Evolutionary conservation across 2,329 filamentous ascomycete species (phyloP).

Genomic region (Curvularia spicifera): DNA sequence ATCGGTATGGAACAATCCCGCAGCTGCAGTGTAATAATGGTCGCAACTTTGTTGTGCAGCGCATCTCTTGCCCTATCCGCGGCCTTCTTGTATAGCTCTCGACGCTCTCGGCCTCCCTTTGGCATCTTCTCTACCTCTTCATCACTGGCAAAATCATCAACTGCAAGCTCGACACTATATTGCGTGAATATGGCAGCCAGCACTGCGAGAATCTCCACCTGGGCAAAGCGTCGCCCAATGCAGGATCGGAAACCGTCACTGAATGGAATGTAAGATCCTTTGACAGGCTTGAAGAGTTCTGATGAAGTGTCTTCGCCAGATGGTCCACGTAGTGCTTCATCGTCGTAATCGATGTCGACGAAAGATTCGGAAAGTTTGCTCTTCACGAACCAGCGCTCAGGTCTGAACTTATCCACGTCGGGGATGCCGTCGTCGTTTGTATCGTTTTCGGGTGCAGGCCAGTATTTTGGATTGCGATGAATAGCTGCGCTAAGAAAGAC

Average conservation of each 20-base stretch:
- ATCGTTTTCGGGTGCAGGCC: slow-evolving; percentile 60
- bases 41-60: slow-evolving; percentile 61
- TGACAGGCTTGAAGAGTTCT: slow-evolving; percentile 59
- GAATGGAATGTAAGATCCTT: slow-evolving; percentile 63
- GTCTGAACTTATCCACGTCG: slow-evolving; percentile 72
- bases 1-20: slow-evolving; percentile 67
- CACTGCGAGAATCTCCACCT: slow-evolving; percentile 62
- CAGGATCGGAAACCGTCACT: slow-evolving; percentile 62
- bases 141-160: slow-evolving; percentile 56
- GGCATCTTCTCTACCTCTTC: slow-evolving; percentile 50
- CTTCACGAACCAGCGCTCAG: slow-evolving; percentile 71
- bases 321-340: slow-evolving; percentile 65
- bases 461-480: slow-evolving; percentile 75
- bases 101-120: slow-evolving; percentile 57
- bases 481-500: slow-evolving; percentile 63
- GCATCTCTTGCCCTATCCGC: slow-evolving; percentile 60
- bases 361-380: slow-evolving; percentile 30
- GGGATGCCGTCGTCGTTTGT: slow-evolving; percentile 30
- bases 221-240: slow-evolving; percentile 63
- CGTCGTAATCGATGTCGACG: slow-evolving; percentile 52
- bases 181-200: slow-evolving; percentile 60
- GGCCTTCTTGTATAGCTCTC: slow-evolving; percentile 66
- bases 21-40: slow-evolving; percentile 76
- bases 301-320: slow-evolving; percentile 67
- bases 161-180: slow-evolving; percentile 73